Evolutionary conservation across 139 green algal species (phyloP).

Genomic region (Klebsormidium nitens): DNA sequence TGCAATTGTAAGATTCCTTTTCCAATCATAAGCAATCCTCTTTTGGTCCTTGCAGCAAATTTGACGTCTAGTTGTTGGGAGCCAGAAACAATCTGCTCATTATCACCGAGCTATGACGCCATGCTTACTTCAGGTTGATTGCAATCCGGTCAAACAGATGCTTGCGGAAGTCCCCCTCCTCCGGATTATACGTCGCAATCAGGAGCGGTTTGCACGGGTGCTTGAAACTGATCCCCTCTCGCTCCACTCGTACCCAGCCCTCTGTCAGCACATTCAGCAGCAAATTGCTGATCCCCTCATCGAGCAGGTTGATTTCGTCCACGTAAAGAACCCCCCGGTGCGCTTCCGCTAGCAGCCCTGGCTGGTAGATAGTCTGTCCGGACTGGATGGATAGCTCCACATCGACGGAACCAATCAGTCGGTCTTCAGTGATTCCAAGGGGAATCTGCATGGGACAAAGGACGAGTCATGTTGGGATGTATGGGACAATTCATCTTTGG

Average conservation of each 20-base stretch:
- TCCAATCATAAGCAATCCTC: too few species aligned
- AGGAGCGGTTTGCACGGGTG: conserved; percentile 94
- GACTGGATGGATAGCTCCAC: conserved; percentile 97
- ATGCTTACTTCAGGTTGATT: conserved; percentile 80
- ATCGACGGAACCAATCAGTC: conserved; percentile 96
- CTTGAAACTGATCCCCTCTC: conserved; percentile 90
- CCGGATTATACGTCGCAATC: conserved; percentile 98
- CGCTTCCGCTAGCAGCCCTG: conserved; percentile 90
- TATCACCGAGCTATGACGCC: too few species aligned
- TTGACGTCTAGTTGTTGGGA: too few species aligned
- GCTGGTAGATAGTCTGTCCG: conserved; percentile 96
- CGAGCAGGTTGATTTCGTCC: conserved; percentile 94
- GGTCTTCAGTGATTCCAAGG: conserved; percentile 96
- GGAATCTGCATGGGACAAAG: conserved; percentile 79
- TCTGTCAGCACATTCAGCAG: conserved; percentile 92
- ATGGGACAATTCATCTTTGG: conserved; percentile 49
- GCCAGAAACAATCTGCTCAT: too few species aligned
- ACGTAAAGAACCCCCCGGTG: conserved; percentile 89
- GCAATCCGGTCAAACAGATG: conserved; percentile 97
- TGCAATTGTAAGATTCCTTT: too few species aligned
- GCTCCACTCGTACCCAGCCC: conserved; percentile 93
- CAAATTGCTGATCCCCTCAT: conserved; percentile 97
- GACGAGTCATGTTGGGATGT: conserved; percentile 60
- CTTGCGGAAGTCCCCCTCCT: conserved; percentile 84
- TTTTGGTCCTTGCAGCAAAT: too few species aligned